Evolutionary conservation across 2,329 filamentous ascomycete species (phyloP), one percentile per base, ranked within the genome.

Genomic region (Phaeomoniella chlamydospora): DNA sequence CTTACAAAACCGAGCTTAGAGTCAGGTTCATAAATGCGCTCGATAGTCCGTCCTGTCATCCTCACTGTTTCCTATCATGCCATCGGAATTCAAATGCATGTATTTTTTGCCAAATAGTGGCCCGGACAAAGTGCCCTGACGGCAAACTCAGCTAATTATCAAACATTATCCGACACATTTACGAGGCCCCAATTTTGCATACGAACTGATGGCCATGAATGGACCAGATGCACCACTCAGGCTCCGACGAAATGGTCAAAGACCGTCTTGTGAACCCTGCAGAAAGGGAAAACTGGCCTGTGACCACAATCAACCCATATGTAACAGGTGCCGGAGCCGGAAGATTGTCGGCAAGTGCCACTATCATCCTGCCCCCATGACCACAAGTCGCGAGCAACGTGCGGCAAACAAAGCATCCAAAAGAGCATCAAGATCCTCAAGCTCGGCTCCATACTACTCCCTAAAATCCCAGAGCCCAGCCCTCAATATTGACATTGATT

Each of bases 331-430:
- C 33, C 37, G 39, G n/a, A 33, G 46, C 4, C 55, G 53, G 34
- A 47, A 49, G 17, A 52, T 54, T 31, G 40, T 36, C 5, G 43
- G 50, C 13, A 43, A 46, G 39, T 58, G 55, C 34, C 55, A 54
- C 32, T 57, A 58, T 35, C 55, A 58, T 39, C 55, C 55, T 33
- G 52, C 55, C 4, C 55, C 54, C 3, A 58, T 58, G 55, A 57
- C 54, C 14, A 56, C 49, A 18, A 38, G 44, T n/a, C 41, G 41
- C 14, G 38, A 32, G 15, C 41, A 39, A 3, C 51, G 47, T 43
- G 41, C 42, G 12, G 48, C 49, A 3, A 53, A 46, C 30, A 44
- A 46, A n/a, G 44, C 38, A 10, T 44, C 47, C 17, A 17, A 29
- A 22, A 26, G 22, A n/a, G 6, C 22, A n/a, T 26, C 22, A 26